Base-by-base conservation (phyloP, 352 stramenopile genomes). In the Elongisporangium senticosum region DNA sequence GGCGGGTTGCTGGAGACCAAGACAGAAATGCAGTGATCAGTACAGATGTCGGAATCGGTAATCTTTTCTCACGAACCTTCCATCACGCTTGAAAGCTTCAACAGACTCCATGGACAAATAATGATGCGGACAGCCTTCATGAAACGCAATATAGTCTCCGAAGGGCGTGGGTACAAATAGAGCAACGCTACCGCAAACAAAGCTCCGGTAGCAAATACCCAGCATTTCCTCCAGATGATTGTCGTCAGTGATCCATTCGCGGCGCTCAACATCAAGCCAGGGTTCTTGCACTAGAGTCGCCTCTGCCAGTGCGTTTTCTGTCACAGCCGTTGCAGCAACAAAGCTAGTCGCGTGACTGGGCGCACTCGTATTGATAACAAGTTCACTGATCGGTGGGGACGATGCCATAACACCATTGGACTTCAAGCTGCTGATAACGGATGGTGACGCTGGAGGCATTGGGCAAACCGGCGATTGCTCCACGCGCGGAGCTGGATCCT, bases 101-200 rank as follows among this genome's bases (percentile, higher is more conserved):
- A 93, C 86, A 23, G 79, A 89, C 64, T 93, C 83, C 49, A 83
- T 71, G 17, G 83, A 93, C 56, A 93, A 59, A 58, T 93, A 93
- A 39, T 89, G 87, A 61, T 93, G 83, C 13, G 83, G 83, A 37
- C 80, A 90, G 39, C 77, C 79, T 77, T 93, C 83, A 57, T 93
- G 83, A 54, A 93, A 93, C n/a, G 83, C 83, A 69, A 93, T 90
- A 60, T 87, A 93, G 62, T 93, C 80, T 14, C 83, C 83, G 66
- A 90, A 85, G 20, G 83, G 83, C 22, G 83, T 93, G 3, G 83
- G 83, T 2, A 93, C 83, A 54, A 93, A 93, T 5, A 93, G 72
- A 48, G 69, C 83, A 24, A 93, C 73, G 49, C 80, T 87, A 1
- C 83, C 83, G 43, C 71, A 82, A 3, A 71, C 69, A 63, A 93